Evolutionary conservation across 768 basidiomycete species (phyloP).

Genomic region (Leucocoprinus sp.): DNA sequence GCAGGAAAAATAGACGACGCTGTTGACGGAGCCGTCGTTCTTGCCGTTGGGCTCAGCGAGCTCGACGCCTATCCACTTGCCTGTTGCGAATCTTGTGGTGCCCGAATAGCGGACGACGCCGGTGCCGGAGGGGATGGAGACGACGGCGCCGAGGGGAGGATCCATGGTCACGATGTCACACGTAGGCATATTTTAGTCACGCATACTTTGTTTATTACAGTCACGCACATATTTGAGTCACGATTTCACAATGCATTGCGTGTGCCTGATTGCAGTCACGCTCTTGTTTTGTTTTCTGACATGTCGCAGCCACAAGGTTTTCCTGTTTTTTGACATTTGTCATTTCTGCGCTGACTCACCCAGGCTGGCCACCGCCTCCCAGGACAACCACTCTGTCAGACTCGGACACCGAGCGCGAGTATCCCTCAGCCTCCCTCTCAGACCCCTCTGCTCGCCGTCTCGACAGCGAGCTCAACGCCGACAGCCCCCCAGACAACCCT

Average conservation of each 20-base stretch:
- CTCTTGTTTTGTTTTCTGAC: no score
- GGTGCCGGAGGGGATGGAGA: constrained; percentile 70
- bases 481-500: constrained; percentile 29
- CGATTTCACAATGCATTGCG: no score
- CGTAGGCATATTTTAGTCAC: no score
- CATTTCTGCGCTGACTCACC: background rate
- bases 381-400: constrained; percentile 31
- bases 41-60: constrained; percentile 79
- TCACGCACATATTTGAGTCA: no score
- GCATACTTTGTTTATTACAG: no score
- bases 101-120: constrained; percentile 87
- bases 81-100: constrained; percentile 71
- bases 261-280: no score
- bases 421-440: constrained; percentile 39
- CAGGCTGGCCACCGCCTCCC: background rate
- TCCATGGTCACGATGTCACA: constrained; percentile 14
- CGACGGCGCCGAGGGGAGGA: constrained; percentile 57
- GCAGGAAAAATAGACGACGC: constrained; percentile 76
- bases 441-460: constrained; percentile 37
- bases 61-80: constrained; percentile 95
- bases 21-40: constrained; percentile 89
- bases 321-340: background rate
- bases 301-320: constrained; percentile 11
- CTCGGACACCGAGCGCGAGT: constrained; percentile 46
- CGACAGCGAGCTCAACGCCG: constrained; percentile 20